A percentile compares a stretch with the other conserved stretches of the same genome.
These are phyloP conservation scores for Heliamphora exappendiculata DNA, from an alignment of 148 eudicot genomes.

Conservation along the genomic window DNA sequence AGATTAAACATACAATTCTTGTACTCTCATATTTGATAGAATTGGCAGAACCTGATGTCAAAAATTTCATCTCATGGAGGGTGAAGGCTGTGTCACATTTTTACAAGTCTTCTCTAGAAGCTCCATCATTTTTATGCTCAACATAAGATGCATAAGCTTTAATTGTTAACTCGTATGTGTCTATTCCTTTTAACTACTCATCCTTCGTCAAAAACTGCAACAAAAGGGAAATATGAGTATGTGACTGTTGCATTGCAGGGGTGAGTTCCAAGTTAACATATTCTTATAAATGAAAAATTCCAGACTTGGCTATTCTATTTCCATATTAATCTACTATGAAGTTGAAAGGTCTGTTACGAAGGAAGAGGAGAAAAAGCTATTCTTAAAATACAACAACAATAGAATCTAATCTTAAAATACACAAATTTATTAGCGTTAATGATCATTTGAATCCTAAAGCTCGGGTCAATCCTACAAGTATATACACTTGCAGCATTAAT, in stretches of 20 bases:
- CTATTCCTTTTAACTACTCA: slow-evolving; percentile 71
- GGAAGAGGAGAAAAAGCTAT: background rate
- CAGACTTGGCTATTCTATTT: background rate
- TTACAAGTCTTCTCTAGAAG: too few species aligned
- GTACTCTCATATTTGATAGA: too few species aligned
- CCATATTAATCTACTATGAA: background rate
- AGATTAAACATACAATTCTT: too few species aligned
- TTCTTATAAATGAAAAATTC: background rate
- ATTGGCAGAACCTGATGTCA: too few species aligned
- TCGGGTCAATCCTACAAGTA: background rate
- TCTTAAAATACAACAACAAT: background rate
- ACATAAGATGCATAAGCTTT: too few species aligned
- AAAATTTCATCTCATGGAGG: too few species aligned
- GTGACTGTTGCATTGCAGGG: slow-evolving; percentile 2
- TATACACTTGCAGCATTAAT: background rate
- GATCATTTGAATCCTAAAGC: background rate
- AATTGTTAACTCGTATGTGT: too few species aligned
- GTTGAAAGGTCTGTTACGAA: background rate
- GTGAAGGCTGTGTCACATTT: too few species aligned
- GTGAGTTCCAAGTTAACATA: background rate
- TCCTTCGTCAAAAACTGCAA: slow-evolving; percentile 64
- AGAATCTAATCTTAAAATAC: background rate
- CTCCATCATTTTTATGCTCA: too few species aligned
- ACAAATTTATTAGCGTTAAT: background rate
- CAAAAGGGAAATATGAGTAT: slow-evolving; percentile 1